Conservation (phyloP, 2,329 filamentous ascomycete species). For the Sclerotinia subarctica region DNA sequence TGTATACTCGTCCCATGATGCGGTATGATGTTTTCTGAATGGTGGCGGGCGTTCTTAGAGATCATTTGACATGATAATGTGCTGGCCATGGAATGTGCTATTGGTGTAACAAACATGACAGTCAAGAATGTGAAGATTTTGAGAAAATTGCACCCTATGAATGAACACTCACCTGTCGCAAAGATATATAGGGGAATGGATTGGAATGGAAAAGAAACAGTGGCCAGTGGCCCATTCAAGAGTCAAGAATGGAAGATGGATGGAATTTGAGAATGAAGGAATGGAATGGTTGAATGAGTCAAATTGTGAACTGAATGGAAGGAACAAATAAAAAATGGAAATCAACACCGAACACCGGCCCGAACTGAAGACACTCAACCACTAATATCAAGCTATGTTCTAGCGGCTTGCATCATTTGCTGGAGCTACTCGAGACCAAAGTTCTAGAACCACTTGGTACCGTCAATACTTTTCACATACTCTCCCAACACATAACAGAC, state of each 20-base stretch:
- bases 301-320: too few relatives aligned
- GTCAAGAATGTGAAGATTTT: neutral
- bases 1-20: neutral
- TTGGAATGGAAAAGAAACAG: neutral
- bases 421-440: slow-evolving; percentile 1
- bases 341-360: too few relatives aligned
- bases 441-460: neutral
- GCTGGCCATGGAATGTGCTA: slow-evolving; percentile 1
- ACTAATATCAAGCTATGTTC: neutral
- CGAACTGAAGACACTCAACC: too few relatives aligned
- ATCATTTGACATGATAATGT: slow-evolving; percentile 11
- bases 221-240: too few relatives aligned
- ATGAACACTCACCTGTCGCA: neutral
- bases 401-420: slow-evolving; percentile 13
- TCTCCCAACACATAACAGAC: neutral
- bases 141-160: neutral
- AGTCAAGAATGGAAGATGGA: too few relatives aligned
- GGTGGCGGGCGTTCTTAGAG: neutral
- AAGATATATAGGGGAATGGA: too few relatives aligned
- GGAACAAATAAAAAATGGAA: too few relatives aligned
- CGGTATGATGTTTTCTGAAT: neutral
- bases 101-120: neutral
- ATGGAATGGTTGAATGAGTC: too few relatives aligned
- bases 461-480: neutral
- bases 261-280: too few relatives aligned